Evolutionary conservation across 495 filamentous ascomycete genomes (phyloP).

Genomic region (Aspergillus leporis): DNA sequence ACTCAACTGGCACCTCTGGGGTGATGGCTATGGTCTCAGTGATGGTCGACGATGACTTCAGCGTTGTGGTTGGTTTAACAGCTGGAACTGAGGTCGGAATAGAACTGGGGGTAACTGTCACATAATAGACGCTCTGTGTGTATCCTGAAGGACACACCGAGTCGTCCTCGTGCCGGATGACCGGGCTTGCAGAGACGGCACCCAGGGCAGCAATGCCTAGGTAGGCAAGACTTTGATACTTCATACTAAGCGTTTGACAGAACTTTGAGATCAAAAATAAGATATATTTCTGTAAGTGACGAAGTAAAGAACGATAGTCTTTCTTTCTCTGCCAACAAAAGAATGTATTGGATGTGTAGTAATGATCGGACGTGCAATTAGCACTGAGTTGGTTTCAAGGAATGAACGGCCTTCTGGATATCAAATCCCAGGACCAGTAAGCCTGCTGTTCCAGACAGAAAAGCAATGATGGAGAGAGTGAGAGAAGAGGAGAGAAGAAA

Average conservation of each 20-base stretch:
- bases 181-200: conserved; percentile 29
- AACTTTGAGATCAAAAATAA: neutral
- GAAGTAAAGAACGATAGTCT: neutral
- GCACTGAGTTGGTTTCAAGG: conserved; percentile 23
- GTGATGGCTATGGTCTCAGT: conserved; percentile 1
- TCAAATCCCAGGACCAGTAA: conserved; percentile 30
- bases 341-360: conserved; percentile 8
- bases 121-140: conserved; percentile 26
- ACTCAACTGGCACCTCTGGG: conserved; percentile 1
- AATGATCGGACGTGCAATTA: conserved; percentile 29
- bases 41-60: conserved; percentile 14
- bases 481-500: conserved; percentile 10
- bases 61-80: conserved; percentile 12
- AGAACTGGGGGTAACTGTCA: conserved; percentile 24
- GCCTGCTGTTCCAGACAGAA: conserved; percentile 31
- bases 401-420: conserved; percentile 37
- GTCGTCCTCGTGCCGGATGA: conserved; percentile 21
- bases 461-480: conserved; percentile 9
- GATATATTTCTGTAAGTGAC: neutral
- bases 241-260: conserved; percentile 27
- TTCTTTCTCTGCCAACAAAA: neutral
- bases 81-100: conserved; percentile 25
- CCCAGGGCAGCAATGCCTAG: conserved; percentile 32
- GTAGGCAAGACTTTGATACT: conserved; percentile 32
- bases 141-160: conserved; percentile 34